Conservation (phyloP, 108 stramenopile species). For the Nannochloropsis salina region DNA sequence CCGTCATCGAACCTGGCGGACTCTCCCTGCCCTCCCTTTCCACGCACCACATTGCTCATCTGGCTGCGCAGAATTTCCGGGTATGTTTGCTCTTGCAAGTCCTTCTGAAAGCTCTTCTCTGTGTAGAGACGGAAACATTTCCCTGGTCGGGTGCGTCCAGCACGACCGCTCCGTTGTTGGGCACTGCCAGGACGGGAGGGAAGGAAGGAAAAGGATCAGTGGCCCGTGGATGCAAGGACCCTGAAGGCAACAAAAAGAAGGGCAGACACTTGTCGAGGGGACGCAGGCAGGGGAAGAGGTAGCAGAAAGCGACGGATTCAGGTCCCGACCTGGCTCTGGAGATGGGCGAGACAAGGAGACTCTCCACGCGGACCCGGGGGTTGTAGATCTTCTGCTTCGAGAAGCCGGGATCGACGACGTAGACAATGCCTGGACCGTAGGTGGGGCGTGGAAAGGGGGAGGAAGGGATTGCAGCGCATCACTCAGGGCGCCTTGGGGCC, state of each 20-base stretch:
- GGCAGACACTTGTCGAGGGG: background rate
- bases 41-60: constrained; percentile 31
- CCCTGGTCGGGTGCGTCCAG: constrained; percentile 95
- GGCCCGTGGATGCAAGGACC: background rate
- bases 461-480: background rate
- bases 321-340: constrained; percentile 67
- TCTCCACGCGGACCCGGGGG: constrained; percentile 94
- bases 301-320: background rate
- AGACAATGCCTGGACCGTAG: constrained; percentile 68
- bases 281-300: background rate
- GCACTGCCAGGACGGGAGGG: background rate
- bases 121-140: constrained; percentile 99
- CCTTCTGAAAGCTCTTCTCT: constrained; percentile 86
- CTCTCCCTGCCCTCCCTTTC: background rate
- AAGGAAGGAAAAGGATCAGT: background rate
- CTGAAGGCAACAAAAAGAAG: background rate
- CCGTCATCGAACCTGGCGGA: background rate
- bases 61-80: constrained; percentile 88
- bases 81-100: constrained; percentile 95
- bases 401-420: constrained; percentile 98
- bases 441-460: background rate
- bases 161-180: constrained; percentile 70
- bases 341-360: constrained; percentile 93
- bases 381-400: constrained; percentile 99
- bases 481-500: background rate